phyloP scores from a whole-genome alignment of 495 filamentous ascomycete species.

The Aspergillus wentii region DNA sequence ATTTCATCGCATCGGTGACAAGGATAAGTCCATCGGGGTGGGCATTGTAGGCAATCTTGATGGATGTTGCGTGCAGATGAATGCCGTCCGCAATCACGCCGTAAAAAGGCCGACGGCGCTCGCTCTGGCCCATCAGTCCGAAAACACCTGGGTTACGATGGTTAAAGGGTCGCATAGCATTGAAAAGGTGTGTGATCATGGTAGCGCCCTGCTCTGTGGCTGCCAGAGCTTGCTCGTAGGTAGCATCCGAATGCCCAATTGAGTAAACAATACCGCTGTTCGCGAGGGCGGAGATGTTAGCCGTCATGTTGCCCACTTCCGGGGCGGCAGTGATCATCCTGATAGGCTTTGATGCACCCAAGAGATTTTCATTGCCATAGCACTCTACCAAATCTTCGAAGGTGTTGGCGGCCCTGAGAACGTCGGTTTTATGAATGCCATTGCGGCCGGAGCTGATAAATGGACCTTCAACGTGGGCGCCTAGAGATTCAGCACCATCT shows the following conservation, averaged over 20 bases:
- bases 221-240: slow-evolving; percentile 64
- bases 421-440: slow-evolving; percentile 65
- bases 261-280: slow-evolving; percentile 62
- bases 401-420: slow-evolving; percentile 49
- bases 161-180: slow-evolving; percentile 81
- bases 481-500: slow-evolving; percentile 73
- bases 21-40: slow-evolving; percentile 52
- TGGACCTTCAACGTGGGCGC: slow-evolving; percentile 81
- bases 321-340: slow-evolving; percentile 80
- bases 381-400: slow-evolving; percentile 57
- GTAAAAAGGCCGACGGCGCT: slow-evolving; percentile 48
- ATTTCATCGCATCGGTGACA: slow-evolving; percentile 57
- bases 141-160: slow-evolving; percentile 84
- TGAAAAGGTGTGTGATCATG: slow-evolving; percentile 89
- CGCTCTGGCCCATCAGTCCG: slow-evolving; percentile 57
- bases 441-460: slow-evolving; percentile 70
- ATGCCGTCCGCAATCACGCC: slow-evolving; percentile 60
- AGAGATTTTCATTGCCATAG: slow-evolving; percentile 64
- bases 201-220: slow-evolving; percentile 67
- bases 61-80: slow-evolving; percentile 56
- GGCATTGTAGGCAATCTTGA: slow-evolving; percentile 55
- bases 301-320: slow-evolving; percentile 61
- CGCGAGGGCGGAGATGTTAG: slow-evolving; percentile 55
- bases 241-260: slow-evolving; percentile 78
- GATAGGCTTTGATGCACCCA: slow-evolving; percentile 33